These are phyloP conservation scores for Logfia minima DNA, from an alignment of 129 eudicot genomes.

Conservation along the genomic window DNA sequence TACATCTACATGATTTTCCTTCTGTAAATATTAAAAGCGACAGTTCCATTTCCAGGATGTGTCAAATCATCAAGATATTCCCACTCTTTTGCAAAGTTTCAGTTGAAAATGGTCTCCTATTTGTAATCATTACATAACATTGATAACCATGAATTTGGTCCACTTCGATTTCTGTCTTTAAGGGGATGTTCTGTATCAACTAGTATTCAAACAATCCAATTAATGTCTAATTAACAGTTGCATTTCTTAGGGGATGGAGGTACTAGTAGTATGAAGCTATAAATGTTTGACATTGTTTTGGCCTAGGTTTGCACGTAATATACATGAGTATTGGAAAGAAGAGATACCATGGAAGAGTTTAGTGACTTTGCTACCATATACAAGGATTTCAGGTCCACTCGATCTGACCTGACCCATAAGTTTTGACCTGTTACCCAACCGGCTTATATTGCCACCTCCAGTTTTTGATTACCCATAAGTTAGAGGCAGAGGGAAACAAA, in stretches of 20 bases:
- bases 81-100: neutral
- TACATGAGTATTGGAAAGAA: neutral
- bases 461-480: neutral
- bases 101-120: neutral
- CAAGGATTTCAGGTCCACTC: neutral
- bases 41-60: neutral
- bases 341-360: neutral
- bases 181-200: neutral
- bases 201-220: neutral
- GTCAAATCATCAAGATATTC: neutral
- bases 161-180: neutral
- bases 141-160: neutral
- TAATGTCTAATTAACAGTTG: neutral
- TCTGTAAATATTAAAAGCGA: neutral
- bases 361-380: neutral
- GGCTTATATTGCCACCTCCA: neutral
- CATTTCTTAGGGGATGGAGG: neutral
- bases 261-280: neutral
- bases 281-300: neutral
- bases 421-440: neutral
- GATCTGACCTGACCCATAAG: neutral
- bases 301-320: neutral
- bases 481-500: neutral
- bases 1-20: conserved; percentile 1
- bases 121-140: neutral